Base-by-base conservation (phyloP, 2,329 filamentous ascomycete species). In the Verticillium dahliae region DNA sequence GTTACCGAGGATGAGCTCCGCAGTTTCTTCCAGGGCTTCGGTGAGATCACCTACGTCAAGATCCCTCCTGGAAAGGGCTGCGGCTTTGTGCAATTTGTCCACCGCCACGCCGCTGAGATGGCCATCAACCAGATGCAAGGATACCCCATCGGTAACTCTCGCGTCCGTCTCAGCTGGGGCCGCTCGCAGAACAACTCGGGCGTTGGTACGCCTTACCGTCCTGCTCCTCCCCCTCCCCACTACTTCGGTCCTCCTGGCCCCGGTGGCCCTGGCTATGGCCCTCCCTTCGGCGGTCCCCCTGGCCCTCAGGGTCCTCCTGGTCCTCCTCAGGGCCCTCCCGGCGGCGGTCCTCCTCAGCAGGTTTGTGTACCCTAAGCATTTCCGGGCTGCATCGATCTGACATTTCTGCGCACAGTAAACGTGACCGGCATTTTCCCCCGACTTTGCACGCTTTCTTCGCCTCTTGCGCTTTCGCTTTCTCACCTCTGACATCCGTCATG, bases 61-160 rank as follows among this genome's bases (percentile, higher is more conserved):
- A 99, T 99, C 63, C 95, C 95, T 60, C 94, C 95, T 67, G 95
- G 95, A 80, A 99, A 99, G 86, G 95, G 95, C 69, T 99, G 95
- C 73, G 95, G 95, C 62, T 99, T 99, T 74, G 95, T 99, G 63
- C 95, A 99, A 78, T 99, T 99, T 70, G 95, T 99, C 62, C 95
- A 99, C 81, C 92, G 95, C 68, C 95, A 99, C 72, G 95, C 95
- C 60, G 95, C 95, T 14, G 95, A 99, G 81, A 99, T 99, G 95
- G 95, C 95, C 69, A 99, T 99, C 85, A 99, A 99, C 81, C 95
- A 99, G 80, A 99, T 99, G 95, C 95, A 99, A 80, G 95, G 95
- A 64, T 99, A 99, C 75, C 95, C 95, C 31, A 99, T 99, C 71
- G 95, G 95, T 61, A 99, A 99, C 84, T 98, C 94, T 56, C 92